Evolutionary conservation across 495 filamentous ascomycete genomes (phyloP).

Genomic region (Cryomyces antarcticus): DNA sequence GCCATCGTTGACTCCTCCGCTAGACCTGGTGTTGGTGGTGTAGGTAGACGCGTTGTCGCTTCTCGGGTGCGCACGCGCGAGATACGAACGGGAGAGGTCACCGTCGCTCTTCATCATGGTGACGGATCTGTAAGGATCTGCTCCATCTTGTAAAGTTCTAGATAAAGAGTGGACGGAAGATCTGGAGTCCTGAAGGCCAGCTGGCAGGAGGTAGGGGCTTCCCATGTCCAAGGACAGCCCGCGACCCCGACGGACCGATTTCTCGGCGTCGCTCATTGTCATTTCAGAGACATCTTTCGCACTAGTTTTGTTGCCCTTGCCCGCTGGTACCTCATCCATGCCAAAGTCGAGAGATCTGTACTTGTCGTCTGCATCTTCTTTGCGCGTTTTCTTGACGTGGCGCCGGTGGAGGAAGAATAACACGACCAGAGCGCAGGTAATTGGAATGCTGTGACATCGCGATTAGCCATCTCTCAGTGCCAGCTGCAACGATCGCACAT

Average conservation of each 20-base stretch:
- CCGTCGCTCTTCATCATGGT: constrained; percentile 37
- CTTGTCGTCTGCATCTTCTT: constrained; percentile 70
- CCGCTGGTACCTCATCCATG: constrained; percentile 29
- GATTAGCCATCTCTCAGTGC: constrained; percentile 8
- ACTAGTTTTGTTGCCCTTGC: constrained; percentile 27
- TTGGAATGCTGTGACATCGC: constrained; percentile 42
- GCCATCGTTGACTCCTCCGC: constrained; percentile 27
- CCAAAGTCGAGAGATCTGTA: constrained; percentile 92
- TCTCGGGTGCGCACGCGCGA: constrained; percentile 28
- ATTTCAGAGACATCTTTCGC: constrained; percentile 27
- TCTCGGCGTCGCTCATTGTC: constrained; percentile 24
- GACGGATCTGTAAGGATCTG: constrained; percentile 73
- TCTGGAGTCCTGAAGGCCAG: constrained; percentile 50
- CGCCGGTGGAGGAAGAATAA: constrained; percentile 61
- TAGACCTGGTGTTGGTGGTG: constrained; percentile 37
- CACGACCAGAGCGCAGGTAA: constrained; percentile 43
- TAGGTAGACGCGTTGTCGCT: constrained; percentile 44
- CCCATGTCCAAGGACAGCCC: constrained; percentile 74
- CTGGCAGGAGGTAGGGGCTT: constrained; percentile 81
- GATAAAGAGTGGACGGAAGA: constrained; percentile 74
- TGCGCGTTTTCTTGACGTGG: constrained; percentile 46
- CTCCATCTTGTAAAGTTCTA: constrained; percentile 41
- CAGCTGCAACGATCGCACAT: constrained; percentile 22
- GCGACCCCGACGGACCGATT: constrained; percentile 30
- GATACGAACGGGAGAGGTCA: constrained; percentile 23